A percentile compares a stretch with the other conserved stretches of the same genome.
These are phyloP conservation scores for Fusarium virguliforme DNA, from an alignment of 2,329 filamentous ascomycete species.

Conservation along the genomic window DNA sequence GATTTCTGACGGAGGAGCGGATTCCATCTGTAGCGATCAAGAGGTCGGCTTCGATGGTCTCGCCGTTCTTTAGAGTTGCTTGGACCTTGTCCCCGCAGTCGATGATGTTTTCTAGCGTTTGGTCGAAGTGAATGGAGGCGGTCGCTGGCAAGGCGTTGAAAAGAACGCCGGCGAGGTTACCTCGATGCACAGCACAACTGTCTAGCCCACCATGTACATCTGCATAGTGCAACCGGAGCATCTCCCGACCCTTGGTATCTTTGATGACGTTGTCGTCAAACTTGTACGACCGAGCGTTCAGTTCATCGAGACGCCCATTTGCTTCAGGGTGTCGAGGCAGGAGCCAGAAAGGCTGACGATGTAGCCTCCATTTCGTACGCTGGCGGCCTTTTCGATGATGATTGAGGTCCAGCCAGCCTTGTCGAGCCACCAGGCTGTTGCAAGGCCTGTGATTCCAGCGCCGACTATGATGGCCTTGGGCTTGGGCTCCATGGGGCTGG, in stretches of 20 bases:
- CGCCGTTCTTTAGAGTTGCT: neutral
- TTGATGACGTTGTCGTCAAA: neutral
- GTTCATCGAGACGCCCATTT: neutral
- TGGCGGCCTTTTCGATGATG: neutral
- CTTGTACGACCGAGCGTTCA: neutral
- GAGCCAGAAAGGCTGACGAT: neutral
- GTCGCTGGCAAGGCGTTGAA: neutral
- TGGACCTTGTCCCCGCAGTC: neutral
- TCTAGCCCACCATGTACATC: neutral
- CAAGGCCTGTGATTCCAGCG: neutral
- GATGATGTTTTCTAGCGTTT: neutral
- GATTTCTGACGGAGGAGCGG: neutral
- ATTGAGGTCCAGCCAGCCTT: neutral
- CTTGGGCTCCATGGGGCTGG: neutral
- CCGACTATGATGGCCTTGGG: conserved; percentile 1
- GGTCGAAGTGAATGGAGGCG: neutral
- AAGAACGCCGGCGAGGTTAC: neutral
- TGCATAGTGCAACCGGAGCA: neutral
- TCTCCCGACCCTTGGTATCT: neutral
- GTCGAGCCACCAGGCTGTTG: conserved; percentile 2
- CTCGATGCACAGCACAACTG: neutral
- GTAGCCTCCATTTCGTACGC: neutral
- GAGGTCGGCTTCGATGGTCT: neutral
- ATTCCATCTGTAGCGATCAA: neutral
- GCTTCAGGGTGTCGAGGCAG: neutral